A percentile compares a stretch with the other conserved stretches of the same genome.
phyloP scores from a whole-genome alignment of 345 rosid genomes.

The Populus pruinosa region DNA sequence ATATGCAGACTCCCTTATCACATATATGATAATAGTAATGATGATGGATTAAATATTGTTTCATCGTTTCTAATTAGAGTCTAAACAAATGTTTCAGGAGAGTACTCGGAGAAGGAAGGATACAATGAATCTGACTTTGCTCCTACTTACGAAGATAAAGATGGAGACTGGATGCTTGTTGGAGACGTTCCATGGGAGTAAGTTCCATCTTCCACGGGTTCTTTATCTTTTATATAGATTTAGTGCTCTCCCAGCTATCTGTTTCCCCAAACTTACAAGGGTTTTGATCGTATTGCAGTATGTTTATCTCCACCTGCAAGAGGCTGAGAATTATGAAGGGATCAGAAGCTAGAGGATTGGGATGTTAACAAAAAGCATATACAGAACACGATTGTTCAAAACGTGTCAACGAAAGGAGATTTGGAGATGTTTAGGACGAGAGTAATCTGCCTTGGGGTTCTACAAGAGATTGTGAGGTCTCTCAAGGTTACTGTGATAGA shows the following conservation, averaged over 20 bases:
- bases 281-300: neutral
- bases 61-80: neutral
- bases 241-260: neutral
- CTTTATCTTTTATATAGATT: neutral
- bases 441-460: neutral
- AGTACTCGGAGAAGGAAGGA: slow-evolving; percentile 20
- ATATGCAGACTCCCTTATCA: neutral
- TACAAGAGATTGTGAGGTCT: neutral
- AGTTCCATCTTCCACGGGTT: neutral
- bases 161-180: slow-evolving; percentile 27
- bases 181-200: slow-evolving; percentile 29
- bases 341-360: slow-evolving; percentile 12
- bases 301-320: slow-evolving; percentile 23
- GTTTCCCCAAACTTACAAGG: neutral
- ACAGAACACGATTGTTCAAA: neutral
- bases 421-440: neutral
- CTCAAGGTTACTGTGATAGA: neutral
- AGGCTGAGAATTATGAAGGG: slow-evolving; percentile 22
- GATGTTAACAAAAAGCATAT: neutral
- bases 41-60: neutral
- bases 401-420: neutral
- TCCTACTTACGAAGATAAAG: slow-evolving; percentile 25
- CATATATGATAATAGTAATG: neutral
- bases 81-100: neutral
- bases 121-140: slow-evolving; percentile 17